Conservation (phyloP, 768 basidiomycete genomes). For the Tephrocybe sp. region DNA sequence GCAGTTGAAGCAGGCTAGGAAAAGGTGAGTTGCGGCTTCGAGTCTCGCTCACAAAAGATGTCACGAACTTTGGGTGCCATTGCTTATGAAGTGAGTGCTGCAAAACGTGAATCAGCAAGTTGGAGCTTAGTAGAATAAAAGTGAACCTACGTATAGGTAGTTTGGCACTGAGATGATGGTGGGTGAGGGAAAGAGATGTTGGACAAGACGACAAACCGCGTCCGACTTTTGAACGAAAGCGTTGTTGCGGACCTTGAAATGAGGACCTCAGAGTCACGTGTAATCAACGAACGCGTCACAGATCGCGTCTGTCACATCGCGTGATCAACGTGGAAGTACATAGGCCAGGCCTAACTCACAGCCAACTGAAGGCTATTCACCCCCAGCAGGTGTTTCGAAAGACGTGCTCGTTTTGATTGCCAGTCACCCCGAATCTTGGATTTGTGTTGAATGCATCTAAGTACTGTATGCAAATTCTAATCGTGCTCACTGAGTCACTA, state of each 20-base stretch:
- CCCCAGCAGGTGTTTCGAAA: too few species aligned
- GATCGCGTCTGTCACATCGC: conserved; percentile 17
- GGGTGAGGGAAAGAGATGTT: conserved; percentile 18
- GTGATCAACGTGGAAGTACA: neutral
- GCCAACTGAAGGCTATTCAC: too few species aligned
- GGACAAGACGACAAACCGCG: conserved; percentile 13
- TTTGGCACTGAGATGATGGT: conserved; percentile 23
- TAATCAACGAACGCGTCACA: conserved; percentile 15
- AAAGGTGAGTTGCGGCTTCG: neutral
- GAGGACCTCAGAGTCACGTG: conserved; percentile 8
- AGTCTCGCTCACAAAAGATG: neutral
- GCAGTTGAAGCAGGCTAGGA: conserved; percentile 71
- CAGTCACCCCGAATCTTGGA: too few species aligned
- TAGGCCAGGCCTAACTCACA: too few species aligned
- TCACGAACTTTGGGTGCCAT: conserved; percentile 33
- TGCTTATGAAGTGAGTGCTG: conserved; percentile 9
- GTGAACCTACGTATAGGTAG: neutral
- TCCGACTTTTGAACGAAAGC: conserved; percentile 15
- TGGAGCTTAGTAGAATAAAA: neutral
- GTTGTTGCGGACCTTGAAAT: conserved; percentile 19
- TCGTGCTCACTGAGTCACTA: too few species aligned
- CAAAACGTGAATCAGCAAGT: neutral
- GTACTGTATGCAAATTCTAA: too few species aligned
- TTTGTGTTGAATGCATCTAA: too few species aligned
- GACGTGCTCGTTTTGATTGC: too few species aligned